phyloP scores from a whole-genome alignment of 192 early-diverging fungal genomes.

The Podila epigama region DNA sequence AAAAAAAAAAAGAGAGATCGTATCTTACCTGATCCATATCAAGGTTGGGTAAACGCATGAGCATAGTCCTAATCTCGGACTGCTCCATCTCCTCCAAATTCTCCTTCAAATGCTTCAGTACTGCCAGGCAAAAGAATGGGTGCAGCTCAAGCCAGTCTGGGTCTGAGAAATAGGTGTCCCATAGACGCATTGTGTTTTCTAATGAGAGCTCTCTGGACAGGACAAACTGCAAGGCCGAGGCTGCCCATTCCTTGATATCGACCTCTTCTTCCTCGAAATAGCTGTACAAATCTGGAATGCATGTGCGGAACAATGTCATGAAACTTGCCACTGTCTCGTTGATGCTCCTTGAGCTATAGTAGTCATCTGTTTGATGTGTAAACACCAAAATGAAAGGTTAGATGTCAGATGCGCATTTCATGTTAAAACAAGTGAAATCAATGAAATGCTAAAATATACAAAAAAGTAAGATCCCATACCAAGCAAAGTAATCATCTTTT shows the following conservation, averaged over 20 bases:
- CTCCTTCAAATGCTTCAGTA: constrained; percentile 77
- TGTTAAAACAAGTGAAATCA: too few species aligned
- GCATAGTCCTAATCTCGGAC: constrained; percentile 86
- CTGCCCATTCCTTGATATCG: constrained; percentile 85
- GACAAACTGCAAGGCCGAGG: constrained; percentile 84
- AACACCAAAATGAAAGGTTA: neutral
- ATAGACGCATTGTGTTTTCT: constrained; percentile 79
- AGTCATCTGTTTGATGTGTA: constrained; percentile 62
- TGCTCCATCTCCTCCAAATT: constrained; percentile 90
- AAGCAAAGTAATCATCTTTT: constrained; percentile 73
- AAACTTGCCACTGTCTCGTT: constrained; percentile 86
- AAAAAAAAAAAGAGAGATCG: neutral
- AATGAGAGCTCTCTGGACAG: constrained; percentile 85
- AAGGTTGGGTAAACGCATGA: constrained; percentile 78
- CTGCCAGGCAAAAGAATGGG: constrained; percentile 85
- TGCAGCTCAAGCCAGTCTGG: constrained; percentile 81
- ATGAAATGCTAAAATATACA: neutral
- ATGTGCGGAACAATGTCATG: constrained; percentile 82
- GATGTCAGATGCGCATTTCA: neutral
- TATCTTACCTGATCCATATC: constrained; percentile 66
- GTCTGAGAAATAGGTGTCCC: constrained; percentile 90
- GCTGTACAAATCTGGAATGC: constrained; percentile 89
- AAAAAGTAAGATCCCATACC: constrained; percentile 53
- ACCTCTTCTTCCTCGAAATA: constrained; percentile 97
- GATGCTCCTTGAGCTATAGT: constrained; percentile 66